These are phyloP conservation scores for Gremmenia infestans DNA, from an alignment of 2,329 filamentous ascomycete species.

Conservation along the genomic window DNA sequence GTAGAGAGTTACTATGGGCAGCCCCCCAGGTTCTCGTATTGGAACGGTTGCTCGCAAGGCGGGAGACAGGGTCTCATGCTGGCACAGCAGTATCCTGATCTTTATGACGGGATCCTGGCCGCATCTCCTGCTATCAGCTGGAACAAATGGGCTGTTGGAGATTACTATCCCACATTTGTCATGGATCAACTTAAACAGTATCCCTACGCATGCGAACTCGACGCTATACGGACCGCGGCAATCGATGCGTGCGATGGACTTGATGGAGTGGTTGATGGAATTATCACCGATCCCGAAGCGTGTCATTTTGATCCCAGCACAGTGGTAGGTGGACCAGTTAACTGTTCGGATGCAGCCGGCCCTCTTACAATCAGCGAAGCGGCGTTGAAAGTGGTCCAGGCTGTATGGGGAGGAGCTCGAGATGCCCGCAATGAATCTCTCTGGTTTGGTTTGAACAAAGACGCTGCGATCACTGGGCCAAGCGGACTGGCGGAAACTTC, in stretches of 20 bases:
- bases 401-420: neutral
- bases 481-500: neutral
- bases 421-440: neutral
- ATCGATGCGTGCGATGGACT: conserved; percentile 46
- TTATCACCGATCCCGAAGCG: conserved; percentile 34
- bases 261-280: conserved; percentile 44
- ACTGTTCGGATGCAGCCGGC: neutral
- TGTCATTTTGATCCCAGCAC: conserved; percentile 30
- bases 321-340: conserved; percentile 5
- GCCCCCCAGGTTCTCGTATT: conserved; percentile 33
- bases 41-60: conserved; percentile 43
- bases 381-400: neutral
- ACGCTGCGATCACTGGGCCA: neutral
- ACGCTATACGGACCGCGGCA: conserved; percentile 38
- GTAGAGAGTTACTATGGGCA: neutral
- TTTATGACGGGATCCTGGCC: conserved; percentile 44
- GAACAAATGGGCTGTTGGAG: conserved; percentile 41
- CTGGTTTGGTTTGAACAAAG: neutral
- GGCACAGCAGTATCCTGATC: conserved; percentile 39
- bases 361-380: neutral
- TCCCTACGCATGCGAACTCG: conserved; percentile 35
- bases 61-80: conserved; percentile 44
- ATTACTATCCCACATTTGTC: conserved; percentile 32
- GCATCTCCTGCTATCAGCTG: conserved; percentile 32
- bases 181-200: conserved; percentile 40